Evolutionary conservation across 1,284 basidiomycete genomes (phyloP), one percentile per base, ranked within the genome.

Genomic region (Hypsizygus ulmarius): DNA sequence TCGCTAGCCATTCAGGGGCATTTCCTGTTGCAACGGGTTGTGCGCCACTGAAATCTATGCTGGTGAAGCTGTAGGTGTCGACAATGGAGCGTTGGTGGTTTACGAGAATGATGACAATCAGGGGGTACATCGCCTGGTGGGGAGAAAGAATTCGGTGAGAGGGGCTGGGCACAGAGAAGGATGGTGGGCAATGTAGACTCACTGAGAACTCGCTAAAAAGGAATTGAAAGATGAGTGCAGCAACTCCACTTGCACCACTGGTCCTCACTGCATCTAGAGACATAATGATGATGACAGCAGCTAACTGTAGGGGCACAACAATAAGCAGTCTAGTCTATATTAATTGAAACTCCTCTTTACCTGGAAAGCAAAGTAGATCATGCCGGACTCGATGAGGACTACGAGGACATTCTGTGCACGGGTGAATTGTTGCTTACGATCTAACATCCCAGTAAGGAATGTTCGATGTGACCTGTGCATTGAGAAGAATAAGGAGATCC

Each of bases 71-170:
- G 16, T n/a, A 50, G 36, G 50, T 43, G 44, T 53, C 45, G 11
- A 45, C 37, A n/a, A 50, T 37, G 4, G 52, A 53, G 9, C 52
- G 38, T 35, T 53, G 52, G 3, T 47, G 15, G 3, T 21, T 39
- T 16, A 47, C 29, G 11, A 53, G 42, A n/a, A 47, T 37, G 34
- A 50, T 28, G 11, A 36, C 35, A 12, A 50, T 40, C 1, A 49
- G 50, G 0, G 52, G 52, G 40, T 47, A 53, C 34, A 53, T 42
- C 2, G 45, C 48, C 52, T 53, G 12, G 28, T 7, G 27, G 7
- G 14, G 4, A 21, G 21, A 5, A 30, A 27, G 29, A 16, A 12
- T 34, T 11, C 16, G 41, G 38, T 12, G 12, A 18, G 15, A 25
- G 7, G 21, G 3, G 21, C 21, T n/a, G 10, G 28, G 27, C 28